Evolutionary conservation across 768 basidiomycete species (phyloP), one percentile per base, ranked within the genome.

Genomic region (Multifurca ochricompacta): DNA sequence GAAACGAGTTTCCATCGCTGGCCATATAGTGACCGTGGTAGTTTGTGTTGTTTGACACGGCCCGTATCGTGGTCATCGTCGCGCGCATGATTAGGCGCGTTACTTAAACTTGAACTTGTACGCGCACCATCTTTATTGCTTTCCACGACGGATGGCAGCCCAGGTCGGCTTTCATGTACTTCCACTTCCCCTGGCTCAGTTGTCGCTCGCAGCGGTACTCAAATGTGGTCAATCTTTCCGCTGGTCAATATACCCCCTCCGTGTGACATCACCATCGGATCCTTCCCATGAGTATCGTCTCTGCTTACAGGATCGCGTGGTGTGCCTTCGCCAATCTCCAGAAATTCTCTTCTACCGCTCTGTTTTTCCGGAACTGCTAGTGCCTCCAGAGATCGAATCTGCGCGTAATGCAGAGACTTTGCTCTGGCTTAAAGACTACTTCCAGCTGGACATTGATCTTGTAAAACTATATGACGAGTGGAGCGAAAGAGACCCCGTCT

Each of bases 181-280:
- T 9, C 76, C 80, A 2, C 66, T 92, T 5, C 70, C 82, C 4
- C 65, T 80, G n/a, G 69, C 69, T 9, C 90, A 93, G 66, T 73
- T 94, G 31, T 84, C 82, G n/a, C 75, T 95, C 37, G 71, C 82
- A 40, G 81, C 85, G 1, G 88, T 89, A 10, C 71, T 93, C 31
- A 83, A 80, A 63, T 90, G 84, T 53, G 91, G 91, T 4, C 90
- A 93, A 66, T 85, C 85, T 3, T 93, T 93, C 67, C 81, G 89
- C 27, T 94, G 92, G 91, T 74, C 78, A 35, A 74, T 72, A 6
- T 69, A 78, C 49, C 75, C 77, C 30, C 67, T 80, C 13, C 54
- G 64, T 16, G 35, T 36, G 32, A 32, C 60, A n/a, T 53, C 54
- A 19, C 48, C 62, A 11, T 56, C 36, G 23, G 44, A 51, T 10